These are phyloP conservation scores for Saccharomycopsis microspora DNA, from an alignment of 805 yeast genomes.

Conservation along the genomic window DNA sequence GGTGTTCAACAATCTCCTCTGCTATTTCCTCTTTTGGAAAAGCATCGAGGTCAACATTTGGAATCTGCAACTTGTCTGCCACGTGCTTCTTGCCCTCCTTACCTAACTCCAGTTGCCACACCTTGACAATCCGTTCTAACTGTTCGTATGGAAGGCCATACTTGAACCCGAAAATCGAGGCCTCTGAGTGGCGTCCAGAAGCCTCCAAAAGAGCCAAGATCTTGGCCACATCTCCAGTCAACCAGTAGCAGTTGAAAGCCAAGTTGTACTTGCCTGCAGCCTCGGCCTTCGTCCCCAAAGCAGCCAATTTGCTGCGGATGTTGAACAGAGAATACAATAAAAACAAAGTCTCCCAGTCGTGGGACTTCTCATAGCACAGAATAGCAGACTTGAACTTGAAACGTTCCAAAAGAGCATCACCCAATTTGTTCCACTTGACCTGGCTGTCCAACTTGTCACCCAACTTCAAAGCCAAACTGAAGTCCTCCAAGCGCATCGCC, in stretches of 20 bases:
- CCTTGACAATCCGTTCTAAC: constrained; percentile 34
- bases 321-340: constrained; percentile 76
- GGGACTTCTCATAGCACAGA: constrained; percentile 65
- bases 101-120: constrained; percentile 57
- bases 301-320: constrained; percentile 44
- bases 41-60: background rate
- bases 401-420: constrained; percentile 68
- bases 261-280: constrained; percentile 74
- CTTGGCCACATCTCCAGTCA: constrained; percentile 54
- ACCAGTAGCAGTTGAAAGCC: constrained; percentile 90
- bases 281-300: constrained; percentile 58
- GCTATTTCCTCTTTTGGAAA: background rate
- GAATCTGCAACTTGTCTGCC: constrained; percentile 42
- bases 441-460: constrained; percentile 43
- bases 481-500: constrained; percentile 65
- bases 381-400: constrained; percentile 80
- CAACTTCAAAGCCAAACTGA: constrained; percentile 59
- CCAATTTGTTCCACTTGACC: constrained; percentile 83
- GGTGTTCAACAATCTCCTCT: background rate
- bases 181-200: constrained; percentile 71
- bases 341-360: constrained; percentile 73
- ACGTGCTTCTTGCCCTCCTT: constrained; percentile 41
- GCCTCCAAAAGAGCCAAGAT: constrained; percentile 56
- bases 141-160: constrained; percentile 43
- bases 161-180: constrained; percentile 67